These are phyloP conservation scores for Periconia macrospinosa DNA, from an alignment of 2,329 filamentous ascomycete genomes.

Conservation along the genomic window DNA sequence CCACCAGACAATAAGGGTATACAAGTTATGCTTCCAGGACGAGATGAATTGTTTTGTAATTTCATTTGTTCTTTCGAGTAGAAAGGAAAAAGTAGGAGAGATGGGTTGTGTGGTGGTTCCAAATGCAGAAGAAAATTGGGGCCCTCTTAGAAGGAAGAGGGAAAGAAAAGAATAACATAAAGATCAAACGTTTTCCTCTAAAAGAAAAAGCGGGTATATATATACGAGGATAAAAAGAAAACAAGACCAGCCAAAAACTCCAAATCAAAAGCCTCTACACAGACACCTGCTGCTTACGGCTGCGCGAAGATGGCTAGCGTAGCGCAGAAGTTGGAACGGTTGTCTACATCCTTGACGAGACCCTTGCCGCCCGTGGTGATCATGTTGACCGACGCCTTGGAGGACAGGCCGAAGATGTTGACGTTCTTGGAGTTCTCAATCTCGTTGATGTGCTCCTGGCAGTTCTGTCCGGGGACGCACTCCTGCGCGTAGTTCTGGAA, in stretches of 20 bases:
- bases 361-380: conserved; percentile 43
- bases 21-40: too few relatives aligned
- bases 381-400: conserved; percentile 55
- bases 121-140: too few relatives aligned
- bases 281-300: conserved; percentile 12
- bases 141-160: too few relatives aligned
- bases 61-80: too few relatives aligned
- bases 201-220: not conserved
- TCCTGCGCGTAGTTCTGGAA: conserved; percentile 60
- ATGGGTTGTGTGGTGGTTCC: too few relatives aligned
- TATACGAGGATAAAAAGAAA: not conserved
- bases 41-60: too few relatives aligned
- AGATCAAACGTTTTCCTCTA: too few relatives aligned
- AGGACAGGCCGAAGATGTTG: conserved; percentile 51
- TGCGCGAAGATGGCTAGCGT: conserved; percentile 47
- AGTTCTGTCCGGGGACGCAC: conserved; percentile 51
- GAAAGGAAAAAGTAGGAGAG: too few relatives aligned
- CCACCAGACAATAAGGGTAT: too few relatives aligned
- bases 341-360: conserved; percentile 46
- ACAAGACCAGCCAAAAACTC: not conserved
- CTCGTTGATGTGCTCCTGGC: conserved; percentile 55
- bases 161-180: not conserved
- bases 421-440: conserved; percentile 48
- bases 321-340: conserved; percentile 53
- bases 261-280: conserved; percentile 9